Percentiles rank a stretch among this genome's conserved stretches.
Conservation (phyloP, 2,329 filamentous ascomycete genomes). For the Bimuria novae-zelandiae region DNA sequence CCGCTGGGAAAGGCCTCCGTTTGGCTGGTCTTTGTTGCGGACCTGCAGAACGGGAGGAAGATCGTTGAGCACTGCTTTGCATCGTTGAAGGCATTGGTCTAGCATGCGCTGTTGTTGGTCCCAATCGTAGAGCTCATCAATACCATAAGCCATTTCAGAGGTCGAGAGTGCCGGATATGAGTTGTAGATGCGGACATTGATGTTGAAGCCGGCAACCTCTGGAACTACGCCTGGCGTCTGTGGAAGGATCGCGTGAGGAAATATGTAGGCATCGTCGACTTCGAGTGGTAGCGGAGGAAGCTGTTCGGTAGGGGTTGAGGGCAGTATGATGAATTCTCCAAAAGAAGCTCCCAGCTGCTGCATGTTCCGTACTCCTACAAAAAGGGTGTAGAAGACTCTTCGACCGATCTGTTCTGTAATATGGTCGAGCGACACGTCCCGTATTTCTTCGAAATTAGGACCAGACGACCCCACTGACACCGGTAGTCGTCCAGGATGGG, state of each 20-base stretch:
- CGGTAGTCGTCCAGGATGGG: conserved; percentile 43
- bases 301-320: conserved; percentile 73
- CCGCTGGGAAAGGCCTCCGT: conserved; percentile 29
- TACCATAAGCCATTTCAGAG: conserved; percentile 82
- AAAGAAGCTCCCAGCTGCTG: conserved; percentile 75
- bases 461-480: conserved; percentile 42
- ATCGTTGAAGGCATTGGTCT: conserved; percentile 70
- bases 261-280: conserved; percentile 82
- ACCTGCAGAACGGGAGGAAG: conserved; percentile 72
- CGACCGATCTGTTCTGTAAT: conserved; percentile 60
- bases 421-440: conserved; percentile 46
- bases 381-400: conserved; percentile 79
- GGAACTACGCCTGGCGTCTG: conserved; percentile 73
- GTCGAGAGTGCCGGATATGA: conserved; percentile 79
- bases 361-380: conserved; percentile 75
- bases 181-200: conserved; percentile 75
- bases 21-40: conserved; percentile 46
- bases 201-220: conserved; percentile 78
- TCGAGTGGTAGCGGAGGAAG: conserved; percentile 81
- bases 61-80: conserved; percentile 69
- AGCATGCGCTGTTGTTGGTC: conserved; percentile 75
- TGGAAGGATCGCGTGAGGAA: conserved; percentile 68
- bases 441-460: conserved; percentile 40
- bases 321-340: conserved; percentile 74
- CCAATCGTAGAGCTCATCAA: conserved; percentile 76